These are phyloP conservation scores for Globisporangium apiculatum DNA, from an alignment of 352 stramenopile species.

Conservation along the genomic window DNA sequence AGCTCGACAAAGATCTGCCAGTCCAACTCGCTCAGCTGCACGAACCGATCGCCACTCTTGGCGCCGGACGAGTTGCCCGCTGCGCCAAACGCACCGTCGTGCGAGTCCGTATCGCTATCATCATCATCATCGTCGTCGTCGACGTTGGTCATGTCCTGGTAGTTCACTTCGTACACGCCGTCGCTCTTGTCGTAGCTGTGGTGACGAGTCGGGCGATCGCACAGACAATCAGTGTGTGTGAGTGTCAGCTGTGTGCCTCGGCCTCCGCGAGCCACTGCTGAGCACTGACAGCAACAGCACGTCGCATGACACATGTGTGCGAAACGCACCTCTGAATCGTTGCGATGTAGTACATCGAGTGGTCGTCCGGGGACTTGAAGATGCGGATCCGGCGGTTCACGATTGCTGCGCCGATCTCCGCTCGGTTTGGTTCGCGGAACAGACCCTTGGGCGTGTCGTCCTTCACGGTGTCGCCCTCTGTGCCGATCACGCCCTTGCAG, in stretches of 20 bases:
- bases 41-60: slow-evolving; percentile 16
- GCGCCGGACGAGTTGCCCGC: too few species aligned
- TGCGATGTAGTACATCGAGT: slow-evolving; percentile 47
- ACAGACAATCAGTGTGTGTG: neutral
- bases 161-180: slow-evolving; percentile 51
- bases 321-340: slow-evolving; percentile 33
- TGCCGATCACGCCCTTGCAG: slow-evolving; percentile 78
- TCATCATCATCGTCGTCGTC: slow-evolving; percentile 19
- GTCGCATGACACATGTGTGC: too few species aligned
- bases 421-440: slow-evolving; percentile 56
- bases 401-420: slow-evolving; percentile 37
- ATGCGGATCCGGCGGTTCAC: slow-evolving; percentile 57
- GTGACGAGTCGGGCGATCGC: neutral
- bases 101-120: slow-evolving; percentile 9
- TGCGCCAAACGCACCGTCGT: too few species aligned
- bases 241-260: neutral
- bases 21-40: slow-evolving; percentile 22
- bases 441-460: slow-evolving; percentile 36
- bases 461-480: slow-evolving; percentile 29
- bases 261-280: too few species aligned
- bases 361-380: slow-evolving; percentile 50
- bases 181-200: slow-evolving; percentile 25
- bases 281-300: too few species aligned
- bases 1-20: slow-evolving; percentile 75
- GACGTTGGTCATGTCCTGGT: slow-evolving; percentile 27